Evolutionary conservation across 805 yeast species (phyloP), one percentile per base, ranked within the genome.

Genomic region (Pichia ethanolica): DNA sequence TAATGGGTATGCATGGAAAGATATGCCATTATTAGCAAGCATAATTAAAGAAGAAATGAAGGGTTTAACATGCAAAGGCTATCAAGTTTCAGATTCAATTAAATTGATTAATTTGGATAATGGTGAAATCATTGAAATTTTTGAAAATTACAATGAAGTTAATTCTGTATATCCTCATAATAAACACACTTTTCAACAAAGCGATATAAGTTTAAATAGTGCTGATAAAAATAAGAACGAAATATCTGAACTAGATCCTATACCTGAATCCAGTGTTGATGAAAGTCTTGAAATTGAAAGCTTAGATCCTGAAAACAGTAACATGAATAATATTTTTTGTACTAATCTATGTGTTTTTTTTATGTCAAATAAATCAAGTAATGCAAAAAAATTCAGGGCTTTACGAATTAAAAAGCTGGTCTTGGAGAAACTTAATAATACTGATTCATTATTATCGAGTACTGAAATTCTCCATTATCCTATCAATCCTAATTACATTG

Each of bases 1-100:
- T 37, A 56, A 57, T 14, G 67, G 67, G 5, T 55, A 56, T 39
- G 47, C 63, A 1, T 67, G 71, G 71, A 53, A 53, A 38, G 58
- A 62, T 42, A 43, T 63, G 35, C 35, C 47, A 3, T 50, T 60
- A 35, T 35, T 67, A 20, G 52, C 56, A 5, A 56, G 59, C 20
- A 56, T 65, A 52, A 50, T 67, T 30, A 53, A 55, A 32, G 51
- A 62, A 5, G 67, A 66, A 42, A 26, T 64, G 33, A 47, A 48
- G 4, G 52, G 49, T 26, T 35, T 66, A 36, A 59, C 57, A 27
- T 47, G 45, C 12, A 52, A 50, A 2, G 51, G 47, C 25, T 41
- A 55, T 8, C 55, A 48, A 6, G 48, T 46, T 20, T 48, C 47
- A n/a, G 56, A 57, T 13, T 55, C 51, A 46, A 56, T 65, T 34